Conservation (phyloP, 305 asterid genomes). For the Fraxinus floribunda region DNA sequence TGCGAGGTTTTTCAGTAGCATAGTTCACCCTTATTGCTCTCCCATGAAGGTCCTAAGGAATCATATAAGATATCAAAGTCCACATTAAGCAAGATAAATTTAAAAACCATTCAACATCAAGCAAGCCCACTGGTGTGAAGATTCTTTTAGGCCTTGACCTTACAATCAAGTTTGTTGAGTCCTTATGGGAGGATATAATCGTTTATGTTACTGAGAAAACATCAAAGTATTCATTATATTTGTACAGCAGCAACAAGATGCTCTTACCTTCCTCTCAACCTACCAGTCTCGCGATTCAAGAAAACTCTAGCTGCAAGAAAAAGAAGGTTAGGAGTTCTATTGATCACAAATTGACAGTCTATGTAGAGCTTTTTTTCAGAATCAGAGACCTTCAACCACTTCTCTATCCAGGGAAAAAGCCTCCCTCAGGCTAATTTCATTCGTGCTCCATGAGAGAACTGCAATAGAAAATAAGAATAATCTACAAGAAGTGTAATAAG, state of each 20-base stretch:
- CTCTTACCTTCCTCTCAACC: conserved; percentile 75
- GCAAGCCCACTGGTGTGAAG: no score
- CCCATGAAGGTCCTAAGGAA: conserved; percentile 75
- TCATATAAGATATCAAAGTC: background rate
- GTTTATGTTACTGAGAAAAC: background rate
- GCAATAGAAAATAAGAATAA: background rate
- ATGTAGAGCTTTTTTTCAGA: background rate
- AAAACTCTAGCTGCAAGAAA: conserved; percentile 63
- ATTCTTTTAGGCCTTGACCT: background rate
- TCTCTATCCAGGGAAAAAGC: conserved; percentile 77
- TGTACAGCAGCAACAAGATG: background rate
- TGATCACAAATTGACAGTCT: background rate
- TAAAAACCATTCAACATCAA: no score
- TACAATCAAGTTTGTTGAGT: background rate
- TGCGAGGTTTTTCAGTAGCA: conserved; percentile 70
- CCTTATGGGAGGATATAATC: background rate
- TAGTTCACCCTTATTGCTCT: conserved; percentile 65
- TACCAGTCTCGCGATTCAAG: conserved; percentile 74
- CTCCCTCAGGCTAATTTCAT: conserved; percentile 58
- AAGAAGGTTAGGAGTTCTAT: background rate
- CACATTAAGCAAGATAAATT: no score
- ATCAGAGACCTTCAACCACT: conserved; percentile 63
- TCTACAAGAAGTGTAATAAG: background rate
- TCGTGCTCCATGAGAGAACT: conserved; percentile 78
- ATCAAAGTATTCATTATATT: background rate